Conservation (phyloP, 306 rosid genomes). For the Quillaja saponaria region DNA sequence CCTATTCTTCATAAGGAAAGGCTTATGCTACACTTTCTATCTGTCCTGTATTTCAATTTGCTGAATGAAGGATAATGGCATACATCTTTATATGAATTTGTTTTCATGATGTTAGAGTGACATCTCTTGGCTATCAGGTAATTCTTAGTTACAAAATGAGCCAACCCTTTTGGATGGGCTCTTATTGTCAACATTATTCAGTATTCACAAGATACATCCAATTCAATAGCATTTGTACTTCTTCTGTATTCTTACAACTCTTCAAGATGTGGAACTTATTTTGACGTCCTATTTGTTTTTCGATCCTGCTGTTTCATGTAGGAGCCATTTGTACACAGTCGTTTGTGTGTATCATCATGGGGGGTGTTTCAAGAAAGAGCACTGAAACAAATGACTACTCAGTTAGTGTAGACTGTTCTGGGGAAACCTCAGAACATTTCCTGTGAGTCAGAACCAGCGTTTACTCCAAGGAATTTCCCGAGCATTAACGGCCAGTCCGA, state of each 20-base stretch:
- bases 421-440: background rate
- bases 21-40: conserved; percentile 18
- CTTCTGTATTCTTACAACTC: background rate
- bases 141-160: background rate
- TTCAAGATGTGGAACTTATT: background rate
- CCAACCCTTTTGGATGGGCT: background rate
- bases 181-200: background rate
- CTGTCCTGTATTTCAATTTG: too few species aligned
- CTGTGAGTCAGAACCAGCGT: background rate
- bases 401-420: background rate
- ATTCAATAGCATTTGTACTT: background rate
- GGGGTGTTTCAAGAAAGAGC: background rate
- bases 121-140: background rate
- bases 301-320: background rate
- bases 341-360: conserved; percentile 6
- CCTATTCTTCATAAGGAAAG: conserved; percentile 9
- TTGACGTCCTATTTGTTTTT: background rate
- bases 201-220: background rate
- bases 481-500: conserved; percentile 1
- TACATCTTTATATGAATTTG: background rate
- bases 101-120: background rate
- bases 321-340: conserved; percentile 17
- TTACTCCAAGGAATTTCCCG: background rate
- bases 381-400: background rate
- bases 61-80: too few species aligned